These are phyloP conservation scores for Crataegus laevigata DNA, from an alignment of 306 rosid genomes.

Conservation along the genomic window DNA sequence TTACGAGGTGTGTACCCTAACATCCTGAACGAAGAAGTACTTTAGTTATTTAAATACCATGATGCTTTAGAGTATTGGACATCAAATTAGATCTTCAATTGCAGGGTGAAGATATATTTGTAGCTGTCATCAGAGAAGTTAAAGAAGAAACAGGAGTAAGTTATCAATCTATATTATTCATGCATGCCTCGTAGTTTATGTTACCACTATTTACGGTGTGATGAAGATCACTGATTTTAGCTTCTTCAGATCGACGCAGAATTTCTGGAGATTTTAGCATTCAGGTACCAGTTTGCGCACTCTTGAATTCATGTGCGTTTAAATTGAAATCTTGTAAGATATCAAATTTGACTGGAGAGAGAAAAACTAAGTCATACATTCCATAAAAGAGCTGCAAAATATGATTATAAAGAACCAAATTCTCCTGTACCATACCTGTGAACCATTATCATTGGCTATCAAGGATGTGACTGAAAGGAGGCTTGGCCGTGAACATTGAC, in stretches of 20 bases:
- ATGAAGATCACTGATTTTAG: constrained; percentile 14
- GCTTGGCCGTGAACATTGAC: background rate
- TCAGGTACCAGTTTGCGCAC: constrained; percentile 42
- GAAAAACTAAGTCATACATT: background rate
- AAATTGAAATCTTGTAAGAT: background rate
- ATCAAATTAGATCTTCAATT: constrained; percentile 18
- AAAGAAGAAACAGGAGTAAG: constrained; percentile 96
- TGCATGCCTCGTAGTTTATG: background rate
- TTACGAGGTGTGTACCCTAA: constrained; percentile 50
- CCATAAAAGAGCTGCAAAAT: background rate
- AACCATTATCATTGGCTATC: background rate
- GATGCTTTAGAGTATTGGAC: background rate
- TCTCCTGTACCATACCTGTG: background rate
- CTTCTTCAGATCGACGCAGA: constrained; percentile 68
- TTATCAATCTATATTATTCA: background rate
- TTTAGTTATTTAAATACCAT: background rate
- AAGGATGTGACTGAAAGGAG: background rate
- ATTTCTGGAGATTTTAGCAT: constrained; percentile 67
- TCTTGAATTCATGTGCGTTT: background rate
- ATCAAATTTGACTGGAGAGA: background rate
- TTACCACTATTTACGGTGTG: background rate
- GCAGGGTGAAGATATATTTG: constrained; percentile 76
- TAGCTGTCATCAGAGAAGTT: constrained; percentile 71
- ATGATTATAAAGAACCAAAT: background rate
- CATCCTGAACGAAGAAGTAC: background rate